Evolutionary conservation across 352 stramenopile genomes (phyloP).

Genomic region (Phytophthora litchii): DNA sequence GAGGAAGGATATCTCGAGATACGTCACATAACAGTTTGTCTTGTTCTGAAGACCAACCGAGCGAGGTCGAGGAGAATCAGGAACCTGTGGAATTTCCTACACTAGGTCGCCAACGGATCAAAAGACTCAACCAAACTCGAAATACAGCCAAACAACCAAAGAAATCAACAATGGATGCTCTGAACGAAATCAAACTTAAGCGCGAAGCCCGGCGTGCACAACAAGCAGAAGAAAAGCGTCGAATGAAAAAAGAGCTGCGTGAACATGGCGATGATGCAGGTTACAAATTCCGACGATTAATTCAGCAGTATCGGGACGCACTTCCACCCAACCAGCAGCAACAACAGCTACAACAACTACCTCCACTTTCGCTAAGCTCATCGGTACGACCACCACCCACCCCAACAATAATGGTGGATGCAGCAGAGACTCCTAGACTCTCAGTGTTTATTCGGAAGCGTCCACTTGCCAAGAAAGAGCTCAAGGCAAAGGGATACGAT

Average conservation of each 20-base stretch:
- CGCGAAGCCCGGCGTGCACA: constrained; percentile 59
- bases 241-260: constrained; percentile 62
- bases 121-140: constrained; percentile 11
- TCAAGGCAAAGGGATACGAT: constrained; percentile 72
- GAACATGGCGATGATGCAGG: constrained; percentile 73
- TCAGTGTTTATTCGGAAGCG: constrained; percentile 77
- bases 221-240: constrained; percentile 72
- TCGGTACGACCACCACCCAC: constrained; percentile 26
- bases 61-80: constrained; percentile 4
- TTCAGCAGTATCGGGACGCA: constrained; percentile 57
- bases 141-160: constrained; percentile 37
- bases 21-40: constrained; percentile 13
- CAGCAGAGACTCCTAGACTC: constrained; percentile 36
- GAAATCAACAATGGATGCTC: constrained; percentile 51
- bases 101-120: constrained; percentile 7
- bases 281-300: constrained; percentile 79
- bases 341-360: constrained; percentile 28
- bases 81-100: constrained; percentile 9
- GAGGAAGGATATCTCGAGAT: constrained; percentile 11
- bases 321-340: constrained; percentile 42
- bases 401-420: constrained; percentile 9
- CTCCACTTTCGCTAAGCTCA: constrained; percentile 21
- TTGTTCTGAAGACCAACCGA: not conserved
- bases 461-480: constrained; percentile 68
- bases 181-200: constrained; percentile 78